Evolutionary conservation across 2,329 filamentous ascomycete species (phyloP).

Genomic region (Samsoniella hepiali): DNA sequence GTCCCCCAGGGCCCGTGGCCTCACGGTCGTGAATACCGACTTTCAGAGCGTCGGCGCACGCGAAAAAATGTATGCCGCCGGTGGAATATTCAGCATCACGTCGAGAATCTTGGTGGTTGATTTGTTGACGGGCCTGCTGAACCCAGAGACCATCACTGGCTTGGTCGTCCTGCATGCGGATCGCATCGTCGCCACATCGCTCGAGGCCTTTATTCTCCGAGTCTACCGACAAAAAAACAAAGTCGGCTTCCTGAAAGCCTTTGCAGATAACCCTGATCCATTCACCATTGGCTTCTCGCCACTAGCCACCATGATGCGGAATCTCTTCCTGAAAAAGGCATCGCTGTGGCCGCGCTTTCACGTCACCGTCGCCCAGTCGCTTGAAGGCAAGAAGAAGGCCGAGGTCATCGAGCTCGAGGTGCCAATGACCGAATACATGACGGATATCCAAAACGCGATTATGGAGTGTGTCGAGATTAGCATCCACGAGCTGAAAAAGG

Average conservation of each 20-base stretch:
- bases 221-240: slow-evolving; percentile 96
- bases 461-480: slow-evolving; percentile 95
- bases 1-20: slow-evolving; percentile 74
- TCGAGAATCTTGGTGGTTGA: slow-evolving; percentile 94
- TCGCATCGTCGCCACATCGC: slow-evolving; percentile 75
- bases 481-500: slow-evolving; percentile 89
- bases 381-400: slow-evolving; percentile 89
- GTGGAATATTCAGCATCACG: slow-evolving; percentile 93
- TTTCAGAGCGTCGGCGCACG: slow-evolving; percentile 80
- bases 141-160: slow-evolving; percentile 82
- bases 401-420: slow-evolving; percentile 97
- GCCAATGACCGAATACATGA: slow-evolving; percentile 92
- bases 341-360: slow-evolving; percentile 94
- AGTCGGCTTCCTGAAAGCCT: slow-evolving; percentile 88
- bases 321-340: slow-evolving; percentile 78
- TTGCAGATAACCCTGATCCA: slow-evolving; percentile 88
- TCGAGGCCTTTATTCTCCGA: slow-evolving; percentile 91
- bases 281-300: slow-evolving; percentile 87
- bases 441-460: slow-evolving; percentile 87
- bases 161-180: slow-evolving; percentile 87
- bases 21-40: slow-evolving; percentile 93
- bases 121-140: slow-evolving; percentile 76
- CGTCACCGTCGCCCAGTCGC: slow-evolving; percentile 78
- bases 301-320: slow-evolving; percentile 85
- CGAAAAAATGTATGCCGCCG: slow-evolving; percentile 86